These are phyloP conservation scores for Aristolochia californica DNA, from an alignment of 164 flowering plant species.

Conservation along the genomic window DNA sequence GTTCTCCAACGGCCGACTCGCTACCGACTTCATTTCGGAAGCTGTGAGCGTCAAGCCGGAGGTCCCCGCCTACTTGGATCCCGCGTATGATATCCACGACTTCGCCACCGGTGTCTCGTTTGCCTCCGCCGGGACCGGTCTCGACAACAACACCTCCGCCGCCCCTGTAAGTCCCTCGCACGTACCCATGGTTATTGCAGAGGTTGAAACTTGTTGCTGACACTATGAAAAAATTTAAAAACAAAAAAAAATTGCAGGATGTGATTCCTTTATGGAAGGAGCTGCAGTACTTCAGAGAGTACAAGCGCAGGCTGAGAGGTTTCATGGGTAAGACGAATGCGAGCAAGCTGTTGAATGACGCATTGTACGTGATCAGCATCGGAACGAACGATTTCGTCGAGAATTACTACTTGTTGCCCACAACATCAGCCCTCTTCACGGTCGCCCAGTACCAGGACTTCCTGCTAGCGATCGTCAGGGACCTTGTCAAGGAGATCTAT, in stretches of 20 bases:
- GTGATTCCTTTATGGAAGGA: constrained; percentile 65
- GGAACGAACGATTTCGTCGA: constrained; percentile 71
- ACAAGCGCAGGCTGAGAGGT: constrained; percentile 29
- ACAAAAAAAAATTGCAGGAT: too few relatives aligned
- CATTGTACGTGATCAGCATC: constrained; percentile 46
- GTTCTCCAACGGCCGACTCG: constrained; percentile 51
- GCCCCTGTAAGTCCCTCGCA: constrained; percentile 57
- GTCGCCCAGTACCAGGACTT: constrained; percentile 21
- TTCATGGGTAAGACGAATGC: constrained; percentile 36
- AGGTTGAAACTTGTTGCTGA: too few relatives aligned
- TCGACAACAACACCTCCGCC: constrained; percentile 51
- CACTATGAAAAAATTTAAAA: too few relatives aligned
- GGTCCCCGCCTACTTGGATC: too few relatives aligned
- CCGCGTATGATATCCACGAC: constrained; percentile 23
- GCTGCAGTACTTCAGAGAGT: constrained; percentile 54
- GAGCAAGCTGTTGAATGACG: constrained; percentile 20
- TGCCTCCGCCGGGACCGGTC: constrained; percentile 72
- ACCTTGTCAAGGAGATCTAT: constrained; percentile 11
- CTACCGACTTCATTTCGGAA: constrained; percentile 27
- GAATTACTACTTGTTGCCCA: constrained; percentile 18
- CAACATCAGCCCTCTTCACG: constrained; percentile 7
- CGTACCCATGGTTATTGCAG: too few relatives aligned
- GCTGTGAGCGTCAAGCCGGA: too few relatives aligned
- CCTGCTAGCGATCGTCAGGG: constrained; percentile 13
- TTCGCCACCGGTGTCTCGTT: constrained; percentile 59